Evolutionary conservation across 805 yeast genomes (phyloP).

Genomic region (Barnettozyma sucrosica): DNA sequence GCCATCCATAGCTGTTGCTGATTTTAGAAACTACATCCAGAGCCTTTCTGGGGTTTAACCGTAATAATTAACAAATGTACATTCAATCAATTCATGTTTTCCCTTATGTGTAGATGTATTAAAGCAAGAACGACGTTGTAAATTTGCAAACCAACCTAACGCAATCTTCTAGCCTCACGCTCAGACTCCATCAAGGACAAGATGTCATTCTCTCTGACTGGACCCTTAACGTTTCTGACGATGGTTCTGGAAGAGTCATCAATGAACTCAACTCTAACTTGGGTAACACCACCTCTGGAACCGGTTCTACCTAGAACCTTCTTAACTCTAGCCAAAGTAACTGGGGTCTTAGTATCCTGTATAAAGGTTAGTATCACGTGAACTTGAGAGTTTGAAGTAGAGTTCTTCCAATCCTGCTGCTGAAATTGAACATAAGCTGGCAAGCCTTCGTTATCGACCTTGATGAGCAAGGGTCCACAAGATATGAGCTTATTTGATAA

Average conservation of each 20-base stretch:
- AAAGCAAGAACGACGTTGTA: conserved; percentile 17
- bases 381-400: not conserved
- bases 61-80: conserved; percentile 23
- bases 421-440: not conserved
- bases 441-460: no score
- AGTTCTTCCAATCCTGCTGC: not conserved
- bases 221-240: conserved; percentile 96
- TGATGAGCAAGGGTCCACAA: no score
- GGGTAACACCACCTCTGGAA: conserved; percentile 99
- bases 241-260: conserved; percentile 93
- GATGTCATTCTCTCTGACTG: conserved; percentile 97
- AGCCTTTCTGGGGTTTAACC: not conserved
- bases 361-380: conserved; percentile 3
- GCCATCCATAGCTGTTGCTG: not conserved
- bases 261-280: conserved; percentile 95
- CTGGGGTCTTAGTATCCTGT: conserved; percentile 43
- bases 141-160: conserved; percentile 41
- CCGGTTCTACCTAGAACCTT: conserved; percentile 99
- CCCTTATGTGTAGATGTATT: conserved; percentile 11
- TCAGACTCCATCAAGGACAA: conserved; percentile 99
- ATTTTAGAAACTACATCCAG: conserved; percentile 2
- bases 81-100: conserved; percentile 23
- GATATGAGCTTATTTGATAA: no score
- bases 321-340: conserved; percentile 98
- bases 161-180: conserved; percentile 97